A percentile compares a stretch with the other conserved stretches of the same genome.
Evolutionary conservation across 108 stramenopile genomes (phyloP).

Genomic region (Cyclostephanos invisitatus): DNA sequence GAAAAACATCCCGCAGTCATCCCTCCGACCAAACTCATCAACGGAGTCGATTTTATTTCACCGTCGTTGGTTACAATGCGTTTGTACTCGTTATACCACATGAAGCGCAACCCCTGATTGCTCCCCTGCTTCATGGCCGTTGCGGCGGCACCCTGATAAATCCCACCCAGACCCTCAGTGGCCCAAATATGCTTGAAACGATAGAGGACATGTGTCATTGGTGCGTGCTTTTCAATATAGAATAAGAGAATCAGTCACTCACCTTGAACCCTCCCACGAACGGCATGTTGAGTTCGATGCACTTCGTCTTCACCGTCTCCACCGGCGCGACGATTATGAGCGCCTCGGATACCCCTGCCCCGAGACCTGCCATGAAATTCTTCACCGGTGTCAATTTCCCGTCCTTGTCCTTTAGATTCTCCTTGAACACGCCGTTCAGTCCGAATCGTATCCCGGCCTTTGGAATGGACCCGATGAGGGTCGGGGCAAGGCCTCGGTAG

Average conservation of each 20-base stretch:
- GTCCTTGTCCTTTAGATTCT: constrained; percentile 76
- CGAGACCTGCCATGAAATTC: constrained; percentile 94
- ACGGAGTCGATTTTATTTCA: constrained; percentile 71
- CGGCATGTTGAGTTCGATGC: constrained; percentile 90
- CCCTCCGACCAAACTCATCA: constrained; percentile 91
- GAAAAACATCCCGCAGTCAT: constrained; percentile 97
- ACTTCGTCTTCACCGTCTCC: constrained; percentile 98
- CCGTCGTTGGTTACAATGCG: constrained; percentile 77
- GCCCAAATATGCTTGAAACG: constrained; percentile 81
- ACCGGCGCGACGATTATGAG: constrained; percentile 95
- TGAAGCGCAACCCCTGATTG: constrained; percentile 97
- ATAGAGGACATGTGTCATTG: no score
- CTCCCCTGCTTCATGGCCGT: constrained; percentile 97
- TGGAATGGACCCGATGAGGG: constrained; percentile 87
- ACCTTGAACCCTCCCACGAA: constrained; percentile 85
- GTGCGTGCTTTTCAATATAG: no score
- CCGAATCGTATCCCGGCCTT: constrained; percentile 99
- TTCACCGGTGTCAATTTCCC: constrained; percentile 87
- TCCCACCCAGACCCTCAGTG: constrained; percentile 88
- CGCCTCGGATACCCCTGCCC: constrained; percentile 93
- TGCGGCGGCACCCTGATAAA: constrained; percentile 92
- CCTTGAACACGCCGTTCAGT: constrained; percentile 85
- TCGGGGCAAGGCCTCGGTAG: constrained; percentile 91
- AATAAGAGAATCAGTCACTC: no score
- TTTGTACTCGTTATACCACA: constrained; percentile 98